Evolutionary conservation across 306 rosid genomes (phyloP), one percentile per base, ranked within the genome.

Genomic region (Gleditsia sinensis): DNA sequence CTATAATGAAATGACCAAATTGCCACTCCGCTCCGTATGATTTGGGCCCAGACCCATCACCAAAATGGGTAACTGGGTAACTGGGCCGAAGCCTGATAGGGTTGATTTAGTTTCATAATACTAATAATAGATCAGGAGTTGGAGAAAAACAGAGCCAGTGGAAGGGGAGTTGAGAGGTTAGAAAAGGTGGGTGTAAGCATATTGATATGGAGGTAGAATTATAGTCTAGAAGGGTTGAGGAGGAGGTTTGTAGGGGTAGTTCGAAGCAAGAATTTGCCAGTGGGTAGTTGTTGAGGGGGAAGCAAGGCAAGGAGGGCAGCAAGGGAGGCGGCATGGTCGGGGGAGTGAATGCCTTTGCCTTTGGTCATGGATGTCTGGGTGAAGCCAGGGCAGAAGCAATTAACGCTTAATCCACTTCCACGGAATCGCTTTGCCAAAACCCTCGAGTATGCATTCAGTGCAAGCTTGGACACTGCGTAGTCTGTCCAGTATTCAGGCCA

Each of bases 401-500:
- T 94, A 39, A 82, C 90, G 36, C 92, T 85, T 46, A 86, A 17
- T 3, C 84, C 84, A 55, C 60, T 57, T 39, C 62, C 84, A 0
- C 33, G 13, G 10, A 69, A 77, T 5, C 85, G 84, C 82, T 81
- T 88, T 0, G 96, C 95, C 61, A 94, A 78, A 7, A 88, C 83
- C 49, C 76, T 83, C 0, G 96, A 79, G 80, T 92, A 90, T 1
- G 99, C 83, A 60, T 92, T 94, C 9, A 94, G 60, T 0, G 97
- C 99, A 20, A 94, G 58, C 81, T 94, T 94, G 0, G 99, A 89
- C 4, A 94, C 90, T 0, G 99, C 92, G n/a, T 94, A 94, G 6
- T 88, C 99, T 0, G 99, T 92, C 99, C 99, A 94, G 11, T 88
- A 10, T 10, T 72, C 71, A 1, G 99, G 99, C 99, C 99, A 94